Percentiles rank a stretch among this genome's conserved stretches.
These are phyloP conservation scores for Penicillium simplicissimum DNA, from an alignment of 495 filamentous ascomycete species.

Conservation along the genomic window DNA sequence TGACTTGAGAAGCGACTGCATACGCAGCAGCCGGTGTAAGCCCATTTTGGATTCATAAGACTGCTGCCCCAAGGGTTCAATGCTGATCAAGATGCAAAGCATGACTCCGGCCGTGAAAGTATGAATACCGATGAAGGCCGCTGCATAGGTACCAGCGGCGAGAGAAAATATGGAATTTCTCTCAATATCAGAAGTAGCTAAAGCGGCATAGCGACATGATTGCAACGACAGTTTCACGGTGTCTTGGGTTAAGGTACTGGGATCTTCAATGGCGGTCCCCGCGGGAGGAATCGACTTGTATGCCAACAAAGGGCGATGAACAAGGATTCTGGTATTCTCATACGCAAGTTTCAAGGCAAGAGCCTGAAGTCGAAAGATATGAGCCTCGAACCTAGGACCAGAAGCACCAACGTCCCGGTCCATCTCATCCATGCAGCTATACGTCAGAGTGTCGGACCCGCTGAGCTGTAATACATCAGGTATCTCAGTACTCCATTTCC, in stretches of 20 bases:
- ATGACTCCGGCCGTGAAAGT: constrained; percentile 33
- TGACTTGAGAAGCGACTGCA: constrained; percentile 25
- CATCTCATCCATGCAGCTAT: constrained; percentile 25
- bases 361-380: constrained; percentile 35
- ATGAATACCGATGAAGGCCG: constrained; percentile 33
- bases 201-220: constrained; percentile 29
- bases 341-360: constrained; percentile 29
- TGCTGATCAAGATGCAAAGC: constrained; percentile 30
- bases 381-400: constrained; percentile 26
- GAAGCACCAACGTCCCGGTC: constrained; percentile 32
- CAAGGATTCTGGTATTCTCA: constrained; percentile 30
- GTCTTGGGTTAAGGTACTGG: background rate
- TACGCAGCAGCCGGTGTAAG: constrained; percentile 21
- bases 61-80: constrained; percentile 21
- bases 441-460: background rate
- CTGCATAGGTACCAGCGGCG: constrained; percentile 32
- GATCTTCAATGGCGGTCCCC: background rate
- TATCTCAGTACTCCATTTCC: constrained; percentile 24
- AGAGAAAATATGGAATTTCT: constrained; percentile 18
- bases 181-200: constrained; percentile 24
- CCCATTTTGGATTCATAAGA: constrained; percentile 25
- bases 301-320: constrained; percentile 28
- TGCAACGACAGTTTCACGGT: constrained; percentile 18
- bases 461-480: constrained; percentile 16
- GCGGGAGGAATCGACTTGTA: constrained; percentile 15